Conservation (phyloP, 2,329 filamentous ascomycete species). For the Drechslerella coelobrocha region DNA sequence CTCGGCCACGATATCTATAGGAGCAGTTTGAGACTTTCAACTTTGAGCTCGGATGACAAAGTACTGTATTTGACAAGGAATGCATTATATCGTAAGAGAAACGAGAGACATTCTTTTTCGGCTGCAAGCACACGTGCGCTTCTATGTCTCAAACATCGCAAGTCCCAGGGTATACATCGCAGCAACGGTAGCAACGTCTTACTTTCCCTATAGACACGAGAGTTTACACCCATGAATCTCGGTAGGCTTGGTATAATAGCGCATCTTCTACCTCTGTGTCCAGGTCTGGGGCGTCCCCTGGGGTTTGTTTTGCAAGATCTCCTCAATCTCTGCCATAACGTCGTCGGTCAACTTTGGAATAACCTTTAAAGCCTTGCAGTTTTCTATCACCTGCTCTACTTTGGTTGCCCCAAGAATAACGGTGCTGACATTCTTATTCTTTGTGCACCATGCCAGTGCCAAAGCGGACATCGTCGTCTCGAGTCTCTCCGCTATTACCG, state of each 20-base stretch:
- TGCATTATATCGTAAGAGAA: too few relatives aligned
- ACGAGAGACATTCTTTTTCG: too few relatives aligned
- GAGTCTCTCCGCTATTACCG: constrained; percentile 62
- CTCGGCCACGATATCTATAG: too few relatives aligned
- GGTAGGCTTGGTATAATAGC: neutral
- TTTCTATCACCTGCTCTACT: constrained; percentile 59
- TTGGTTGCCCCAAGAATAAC: constrained; percentile 65
- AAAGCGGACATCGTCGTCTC: constrained; percentile 63
- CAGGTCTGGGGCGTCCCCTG: constrained; percentile 26
- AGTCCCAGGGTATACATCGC: too few relatives aligned
- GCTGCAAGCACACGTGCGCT: too few relatives aligned
- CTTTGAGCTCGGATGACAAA: too few relatives aligned
- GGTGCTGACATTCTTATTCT: constrained; percentile 66
- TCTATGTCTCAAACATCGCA: too few relatives aligned
- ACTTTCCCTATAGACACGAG: too few relatives aligned
- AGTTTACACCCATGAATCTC: too few relatives aligned
- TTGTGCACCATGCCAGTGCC: constrained; percentile 67
- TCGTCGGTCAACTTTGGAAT: constrained; percentile 60
- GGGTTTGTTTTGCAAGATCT: constrained; percentile 59
- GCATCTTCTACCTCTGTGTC: constrained; percentile 31
- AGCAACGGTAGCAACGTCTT: too few relatives aligned
- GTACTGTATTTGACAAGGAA: too few relatives aligned
- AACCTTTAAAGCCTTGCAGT: constrained; percentile 60
- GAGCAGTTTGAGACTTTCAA: too few relatives aligned
- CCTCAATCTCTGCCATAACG: constrained; percentile 62